phyloP scores from a whole-genome alignment of 2,329 filamentous ascomycete species.

The Aspergillus sp. region DNA sequence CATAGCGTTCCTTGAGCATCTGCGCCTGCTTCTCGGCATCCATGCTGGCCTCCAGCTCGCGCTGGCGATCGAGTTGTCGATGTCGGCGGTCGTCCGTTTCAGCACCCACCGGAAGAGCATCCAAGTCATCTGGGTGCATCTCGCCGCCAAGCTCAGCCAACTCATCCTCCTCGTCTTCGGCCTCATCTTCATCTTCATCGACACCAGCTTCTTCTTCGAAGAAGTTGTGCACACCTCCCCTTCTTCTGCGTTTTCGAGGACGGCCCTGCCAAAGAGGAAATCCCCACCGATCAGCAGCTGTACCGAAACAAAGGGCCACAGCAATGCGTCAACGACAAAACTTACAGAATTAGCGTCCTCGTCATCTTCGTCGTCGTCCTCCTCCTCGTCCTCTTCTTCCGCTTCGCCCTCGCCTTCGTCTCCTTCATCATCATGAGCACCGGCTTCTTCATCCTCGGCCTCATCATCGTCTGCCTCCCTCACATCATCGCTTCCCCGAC shows the following conservation, averaged over 20 bases:
- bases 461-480: constrained; percentile 48
- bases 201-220: constrained; percentile 98
- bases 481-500: constrained; percentile 32
- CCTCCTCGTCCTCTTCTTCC: constrained; percentile 55
- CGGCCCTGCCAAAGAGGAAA: constrained; percentile 51
- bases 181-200: constrained; percentile 84
- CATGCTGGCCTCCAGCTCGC: constrained; percentile 81
- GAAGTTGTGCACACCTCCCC: constrained; percentile 77
- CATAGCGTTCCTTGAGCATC: constrained; percentile 82
- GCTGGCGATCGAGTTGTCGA: constrained; percentile 87
- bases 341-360: constrained; percentile 59
- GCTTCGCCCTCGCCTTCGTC: constrained; percentile 58
- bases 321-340: constrained; percentile 41
- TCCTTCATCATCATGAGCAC: constrained; percentile 43
- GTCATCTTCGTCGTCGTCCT: constrained; percentile 45
- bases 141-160: constrained; percentile 84
- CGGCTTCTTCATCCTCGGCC: constrained; percentile 32
- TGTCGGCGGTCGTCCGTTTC: constrained; percentile 89
- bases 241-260: constrained; percentile 75
- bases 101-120: constrained; percentile 69
- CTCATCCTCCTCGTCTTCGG: constrained; percentile 86
- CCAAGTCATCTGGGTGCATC: constrained; percentile 85
- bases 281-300: constrained; percentile 12
- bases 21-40: constrained; percentile 93
- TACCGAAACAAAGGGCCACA: background rate